Percentiles rank a stretch among this genome's conserved stretches.
phyloP scores from a whole-genome alignment of 192 early-diverging fungal genomes.

The Coemansia sp. region DNA sequence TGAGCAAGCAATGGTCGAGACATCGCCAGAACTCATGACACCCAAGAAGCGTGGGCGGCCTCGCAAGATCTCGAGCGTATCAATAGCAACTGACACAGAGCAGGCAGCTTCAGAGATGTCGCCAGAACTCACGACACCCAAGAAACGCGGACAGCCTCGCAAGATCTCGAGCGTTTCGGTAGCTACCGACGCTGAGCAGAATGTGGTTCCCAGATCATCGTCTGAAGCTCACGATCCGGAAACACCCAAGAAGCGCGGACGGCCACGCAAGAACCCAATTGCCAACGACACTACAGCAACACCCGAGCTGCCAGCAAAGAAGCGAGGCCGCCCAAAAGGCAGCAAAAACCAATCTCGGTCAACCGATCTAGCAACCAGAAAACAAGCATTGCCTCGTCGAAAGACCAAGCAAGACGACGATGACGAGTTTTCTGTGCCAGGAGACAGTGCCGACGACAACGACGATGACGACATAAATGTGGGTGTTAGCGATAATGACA shows the following conservation, averaged over 20 bases:
- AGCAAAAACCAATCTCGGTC: not conserved
- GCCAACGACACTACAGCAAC: not conserved
- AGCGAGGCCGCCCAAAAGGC: not conserved
- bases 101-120: not conserved
- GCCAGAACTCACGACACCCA: not conserved
- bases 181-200: not conserved
- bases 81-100: not conserved
- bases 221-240: not conserved
- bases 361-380: not conserved
- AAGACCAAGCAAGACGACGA: not conserved
- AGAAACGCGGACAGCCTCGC: slow-evolving; percentile 7
- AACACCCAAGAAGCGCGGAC: slow-evolving; percentile 1
- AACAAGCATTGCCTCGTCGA: not conserved
- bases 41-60: slow-evolving; percentile 9
- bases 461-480: not conserved
- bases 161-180: not conserved
- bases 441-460: not conserved
- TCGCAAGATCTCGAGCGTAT: not conserved
- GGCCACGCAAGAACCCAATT: slow-evolving; percentile 3
- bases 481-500: not conserved
- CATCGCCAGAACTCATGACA: not conserved
- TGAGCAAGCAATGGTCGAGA: not conserved
- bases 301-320: not conserved
- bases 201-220: not conserved
- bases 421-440: not conserved